phyloP scores from a whole-genome alignment of 75 land plant genomes.

The Larix kaempferi region DNA sequence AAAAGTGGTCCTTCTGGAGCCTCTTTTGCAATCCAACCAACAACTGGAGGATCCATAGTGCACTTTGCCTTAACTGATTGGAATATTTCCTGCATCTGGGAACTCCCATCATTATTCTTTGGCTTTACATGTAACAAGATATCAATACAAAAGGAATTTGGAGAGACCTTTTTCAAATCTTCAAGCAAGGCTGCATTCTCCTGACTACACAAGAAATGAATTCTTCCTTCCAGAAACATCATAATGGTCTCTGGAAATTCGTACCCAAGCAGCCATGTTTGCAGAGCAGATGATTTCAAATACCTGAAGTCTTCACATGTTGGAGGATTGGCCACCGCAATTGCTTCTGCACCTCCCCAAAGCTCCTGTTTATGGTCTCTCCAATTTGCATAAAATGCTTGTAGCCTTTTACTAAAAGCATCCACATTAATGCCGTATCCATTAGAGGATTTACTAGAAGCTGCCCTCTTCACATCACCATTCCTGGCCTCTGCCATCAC shows the following conservation, averaged over 20 bases:
- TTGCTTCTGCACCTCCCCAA: conserved; percentile 45
- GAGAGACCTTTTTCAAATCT: conserved; percentile 23
- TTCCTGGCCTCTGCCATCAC: no score
- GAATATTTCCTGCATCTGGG: conserved; percentile 31
- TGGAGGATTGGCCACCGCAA: conserved; percentile 45
- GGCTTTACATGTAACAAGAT: conserved; percentile 30
- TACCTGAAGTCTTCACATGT: conserved; percentile 44
- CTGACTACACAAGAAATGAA: conserved; percentile 38
- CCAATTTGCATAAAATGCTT: conserved; percentile 32
- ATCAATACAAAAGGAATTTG: conserved; percentile 35
- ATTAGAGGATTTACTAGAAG: no score
- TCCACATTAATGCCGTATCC: conserved; percentile 24
- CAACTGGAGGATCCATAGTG: conserved; percentile 13
- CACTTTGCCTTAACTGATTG: conserved; percentile 15
- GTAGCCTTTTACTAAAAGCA: conserved; percentile 30
- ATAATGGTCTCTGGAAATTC: conserved; percentile 54
- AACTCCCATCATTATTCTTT: conserved; percentile 29
- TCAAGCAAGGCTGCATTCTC: conserved; percentile 37
- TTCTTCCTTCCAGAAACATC: conserved; percentile 31
- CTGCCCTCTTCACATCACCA: no score
- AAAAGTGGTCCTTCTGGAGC: conserved; percentile 37
- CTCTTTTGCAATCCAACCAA: conserved; percentile 52
- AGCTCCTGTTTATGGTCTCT: conserved; percentile 29
- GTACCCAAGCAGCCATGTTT: conserved; percentile 45
- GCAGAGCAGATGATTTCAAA: conserved; percentile 52